These are phyloP conservation scores for Diaporthe velutina DNA, from an alignment of 2,329 filamentous ascomycete species.

Conservation along the genomic window DNA sequence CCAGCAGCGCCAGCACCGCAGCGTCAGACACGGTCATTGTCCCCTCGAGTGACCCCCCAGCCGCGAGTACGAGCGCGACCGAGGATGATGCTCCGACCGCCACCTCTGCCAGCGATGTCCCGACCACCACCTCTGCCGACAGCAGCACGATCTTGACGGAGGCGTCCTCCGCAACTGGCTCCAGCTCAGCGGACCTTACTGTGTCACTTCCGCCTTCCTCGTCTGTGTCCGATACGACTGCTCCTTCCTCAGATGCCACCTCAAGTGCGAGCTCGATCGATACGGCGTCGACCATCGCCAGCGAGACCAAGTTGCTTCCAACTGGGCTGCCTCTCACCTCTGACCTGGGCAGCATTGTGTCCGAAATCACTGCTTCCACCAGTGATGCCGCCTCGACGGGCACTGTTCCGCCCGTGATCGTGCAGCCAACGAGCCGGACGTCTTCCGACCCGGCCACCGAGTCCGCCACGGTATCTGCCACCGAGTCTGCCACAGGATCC, in stretches of 20 bases:
- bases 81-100: neutral
- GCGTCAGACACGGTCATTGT: neutral
- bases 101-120: neutral
- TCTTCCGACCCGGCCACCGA: neutral
- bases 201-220: neutral
- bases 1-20: slow-evolving; percentile 1
- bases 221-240: neutral
- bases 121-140: neutral
- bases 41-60: neutral
- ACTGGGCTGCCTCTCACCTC: slow-evolving; percentile 10
- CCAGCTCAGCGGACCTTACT: slow-evolving; percentile 4
- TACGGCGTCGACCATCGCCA: neutral
- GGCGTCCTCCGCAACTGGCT: neutral
- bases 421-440: slow-evolving; percentile 20
- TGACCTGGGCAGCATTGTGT: neutral
- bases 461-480: neutral
- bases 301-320: neutral
- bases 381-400: neutral
- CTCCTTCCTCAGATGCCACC: neutral
- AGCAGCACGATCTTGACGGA: neutral
- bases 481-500: neutral
- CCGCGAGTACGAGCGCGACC: slow-evolving; percentile 3
- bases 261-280: slow-evolving; percentile 12
- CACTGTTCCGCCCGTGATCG: neutral
- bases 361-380: neutral